These are phyloP conservation scores for Alternaria arborescens DNA, from an alignment of 2,329 filamentous ascomycete species.

Conservation along the genomic window DNA sequence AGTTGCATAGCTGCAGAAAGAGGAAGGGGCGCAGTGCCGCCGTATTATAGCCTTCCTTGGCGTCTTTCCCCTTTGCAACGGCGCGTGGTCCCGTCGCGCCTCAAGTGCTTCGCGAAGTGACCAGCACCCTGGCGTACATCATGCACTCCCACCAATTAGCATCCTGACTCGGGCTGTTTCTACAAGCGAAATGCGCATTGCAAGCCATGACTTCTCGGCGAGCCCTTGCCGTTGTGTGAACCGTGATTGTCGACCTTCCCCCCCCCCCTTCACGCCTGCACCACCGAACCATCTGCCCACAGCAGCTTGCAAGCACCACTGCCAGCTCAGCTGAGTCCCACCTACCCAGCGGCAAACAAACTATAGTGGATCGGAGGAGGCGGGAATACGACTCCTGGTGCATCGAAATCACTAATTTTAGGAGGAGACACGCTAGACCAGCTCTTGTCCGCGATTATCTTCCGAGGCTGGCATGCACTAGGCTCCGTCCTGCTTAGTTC, in stretches of 20 bases:
- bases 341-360: not conserved
- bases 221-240: not conserved
- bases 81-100: conserved; percentile 1
- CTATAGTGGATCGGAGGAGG: not conserved
- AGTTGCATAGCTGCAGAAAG: not conserved
- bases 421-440: not conserved
- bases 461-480: conserved; percentile 3
- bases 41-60: conserved; percentile 6
- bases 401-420: conserved; percentile 7
- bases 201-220: not conserved
- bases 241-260: not conserved
- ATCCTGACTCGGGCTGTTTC: conserved; percentile 1
- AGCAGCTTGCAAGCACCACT: not conserved
- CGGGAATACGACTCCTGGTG: not conserved
- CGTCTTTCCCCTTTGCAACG: conserved; percentile 5
- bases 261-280: not conserved
- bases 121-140: conserved; percentile 4
- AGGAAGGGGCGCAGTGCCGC: conserved; percentile 1
- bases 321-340: conserved; percentile 4
- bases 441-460: not conserved
- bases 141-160: not conserved
- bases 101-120: not conserved
- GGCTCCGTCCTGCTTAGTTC: not conserved
- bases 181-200: conserved; percentile 2
- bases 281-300: not conserved